Evolutionary conservation across 2,329 filamentous ascomycete genomes (phyloP), one percentile per base, ranked within the genome.

Genomic region (Diaporthe longicolla): DNA sequence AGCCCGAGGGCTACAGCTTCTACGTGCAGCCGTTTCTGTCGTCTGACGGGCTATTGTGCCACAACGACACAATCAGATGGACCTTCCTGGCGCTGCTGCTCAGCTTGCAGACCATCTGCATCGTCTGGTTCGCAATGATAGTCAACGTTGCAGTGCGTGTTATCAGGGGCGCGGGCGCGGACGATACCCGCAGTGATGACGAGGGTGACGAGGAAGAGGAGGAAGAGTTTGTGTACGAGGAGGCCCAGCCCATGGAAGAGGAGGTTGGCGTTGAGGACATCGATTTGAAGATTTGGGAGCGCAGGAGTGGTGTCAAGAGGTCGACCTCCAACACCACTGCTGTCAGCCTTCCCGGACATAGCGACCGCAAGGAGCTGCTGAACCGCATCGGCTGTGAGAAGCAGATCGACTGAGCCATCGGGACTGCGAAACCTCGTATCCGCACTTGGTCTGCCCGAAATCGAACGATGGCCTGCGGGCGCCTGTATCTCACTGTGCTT

Each of bases 81-180:
- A 87, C 88, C 17, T 98, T 98, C 85, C 86, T 98, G 21, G 87
- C 88, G 13, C 88, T 94, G 52, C 90, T 99, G 3, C 86, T 97
- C 17, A 89, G 92, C 50, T 87, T 99, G 29, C 95, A 98, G 83
- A 86, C 88, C 29, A 89, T 99, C 70, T 95, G 94, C 43, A 85
- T 97, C 48, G 88, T 86, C 76, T 98, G 97, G 97, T 97, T 98
- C 80, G 88, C 87, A 76, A 93, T 98, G 91, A 98, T 98, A 77
- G 84, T 95, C 52, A 91, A 92, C 73, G 94, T 99, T 3, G 95
- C 95, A 29, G 88, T 93, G 76, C 92, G 93, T 75, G 95, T 98
- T 8, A 81, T 98, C 48, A 89, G 88, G 68, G 95, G 96, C 43
- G 90, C 88, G 50, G 87, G 90, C 43, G 95, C 96, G 7, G 95